Evolutionary conservation across 2,329 filamentous ascomycete genomes (phyloP).

Genomic region (Arthrobotrys pseudoclavata): DNA sequence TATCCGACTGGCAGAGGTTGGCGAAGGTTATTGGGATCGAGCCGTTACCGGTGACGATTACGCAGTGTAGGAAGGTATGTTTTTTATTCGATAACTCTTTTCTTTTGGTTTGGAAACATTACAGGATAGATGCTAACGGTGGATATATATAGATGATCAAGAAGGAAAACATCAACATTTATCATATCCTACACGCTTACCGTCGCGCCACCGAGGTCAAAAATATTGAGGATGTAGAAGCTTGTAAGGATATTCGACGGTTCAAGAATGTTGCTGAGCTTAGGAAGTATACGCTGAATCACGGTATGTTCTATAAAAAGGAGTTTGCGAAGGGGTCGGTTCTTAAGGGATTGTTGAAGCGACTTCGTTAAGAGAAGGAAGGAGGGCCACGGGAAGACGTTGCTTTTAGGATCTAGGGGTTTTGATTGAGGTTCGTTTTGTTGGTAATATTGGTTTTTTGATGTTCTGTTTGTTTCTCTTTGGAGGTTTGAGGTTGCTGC

Average conservation of each 20-base stretch:
- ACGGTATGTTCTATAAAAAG: constrained; percentile 38
- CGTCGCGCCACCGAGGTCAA: constrained; percentile 32
- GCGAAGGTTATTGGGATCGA: constrained; percentile 50
- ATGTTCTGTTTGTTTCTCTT: too few species aligned
- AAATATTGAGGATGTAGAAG: constrained; percentile 24
- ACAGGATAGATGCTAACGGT: background rate
- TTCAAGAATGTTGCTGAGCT: constrained; percentile 42
- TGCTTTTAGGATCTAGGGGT: too few species aligned
- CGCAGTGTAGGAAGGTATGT: constrained; percentile 48
- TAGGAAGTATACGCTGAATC: constrained; percentile 34
- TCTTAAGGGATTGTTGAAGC: constrained; percentile 48
- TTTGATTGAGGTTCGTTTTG: too few species aligned
- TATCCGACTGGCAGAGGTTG: constrained; percentile 47
- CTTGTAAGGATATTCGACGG: constrained; percentile 34
- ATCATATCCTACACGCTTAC: constrained; percentile 49
- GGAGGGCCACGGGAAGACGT: too few species aligned
- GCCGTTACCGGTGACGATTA: constrained; percentile 41
- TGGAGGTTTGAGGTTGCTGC: too few species aligned
- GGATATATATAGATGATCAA: constrained; percentile 30
- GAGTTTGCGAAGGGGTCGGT: constrained; percentile 42
- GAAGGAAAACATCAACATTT: constrained; percentile 56
- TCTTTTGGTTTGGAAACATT: background rate
- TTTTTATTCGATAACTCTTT: background rate
- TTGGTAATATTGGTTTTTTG: too few species aligned
- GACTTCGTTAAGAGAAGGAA: constrained; percentile 20